Evolutionary conservation across 768 basidiomycete species (phyloP).

Genomic region (Phylloporus arenicola): DNA sequence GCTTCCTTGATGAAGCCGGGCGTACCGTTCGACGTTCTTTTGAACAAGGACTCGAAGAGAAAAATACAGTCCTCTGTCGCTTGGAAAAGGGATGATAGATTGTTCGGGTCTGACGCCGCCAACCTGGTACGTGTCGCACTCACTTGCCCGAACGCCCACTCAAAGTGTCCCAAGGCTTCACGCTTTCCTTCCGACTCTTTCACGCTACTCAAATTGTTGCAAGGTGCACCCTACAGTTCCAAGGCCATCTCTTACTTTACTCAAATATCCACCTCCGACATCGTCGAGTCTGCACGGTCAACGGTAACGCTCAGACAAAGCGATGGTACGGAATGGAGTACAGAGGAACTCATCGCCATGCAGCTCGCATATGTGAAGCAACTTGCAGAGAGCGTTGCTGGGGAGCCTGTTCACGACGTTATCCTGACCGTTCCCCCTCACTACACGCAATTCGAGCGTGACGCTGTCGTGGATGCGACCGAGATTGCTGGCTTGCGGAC

Average conservation of each 20-base stretch:
- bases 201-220: slow-evolving; percentile 77
- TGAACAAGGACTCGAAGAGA: slow-evolving; percentile 96
- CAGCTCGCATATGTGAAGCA: slow-evolving; percentile 87
- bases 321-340: slow-evolving; percentile 66
- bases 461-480: slow-evolving; percentile 86
- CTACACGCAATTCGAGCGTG: slow-evolving; percentile 86
- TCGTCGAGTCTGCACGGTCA: slow-evolving; percentile 50
- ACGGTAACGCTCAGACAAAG: slow-evolving; percentile 57
- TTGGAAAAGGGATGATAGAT: slow-evolving; percentile 86
- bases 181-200: slow-evolving; percentile 89
- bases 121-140: slow-evolving; percentile 60
- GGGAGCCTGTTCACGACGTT: slow-evolving; percentile 77
- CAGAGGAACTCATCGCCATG: slow-evolving; percentile 92
- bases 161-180: slow-evolving; percentile 56
- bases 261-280: slow-evolving; percentile 49
- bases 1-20: slow-evolving; percentile 94
- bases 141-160: background rate
- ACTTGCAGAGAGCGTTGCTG: slow-evolving; percentile 71
- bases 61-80: slow-evolving; percentile 88
- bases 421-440: slow-evolving; percentile 88
- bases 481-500: slow-evolving; percentile 86
- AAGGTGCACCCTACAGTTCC: slow-evolving; percentile 63
- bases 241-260: slow-evolving; percentile 53
- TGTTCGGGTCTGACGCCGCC: slow-evolving; percentile 86
- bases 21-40: slow-evolving; percentile 88